Conservation (phyloP, 805 yeast species). For the Ascoidea tarda region DNA sequence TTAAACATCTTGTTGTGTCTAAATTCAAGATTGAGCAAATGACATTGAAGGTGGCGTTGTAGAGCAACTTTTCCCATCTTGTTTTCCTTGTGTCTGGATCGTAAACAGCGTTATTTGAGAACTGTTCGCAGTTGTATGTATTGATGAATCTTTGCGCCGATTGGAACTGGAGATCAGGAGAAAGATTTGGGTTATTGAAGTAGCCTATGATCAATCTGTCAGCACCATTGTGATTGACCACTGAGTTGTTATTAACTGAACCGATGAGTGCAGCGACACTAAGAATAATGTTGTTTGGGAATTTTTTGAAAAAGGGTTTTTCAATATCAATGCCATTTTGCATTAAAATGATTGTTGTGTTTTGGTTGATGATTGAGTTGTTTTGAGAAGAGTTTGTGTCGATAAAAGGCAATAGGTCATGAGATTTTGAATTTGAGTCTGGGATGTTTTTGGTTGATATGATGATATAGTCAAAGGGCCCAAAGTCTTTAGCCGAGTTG, state of each 20-base stretch:
- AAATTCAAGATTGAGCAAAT: conserved; percentile 40
- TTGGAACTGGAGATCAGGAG: conserved; percentile 15
- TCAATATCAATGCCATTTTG: conserved; percentile 63
- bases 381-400: background rate
- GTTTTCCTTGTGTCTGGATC: conserved; percentile 31
- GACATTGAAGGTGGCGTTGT: conserved; percentile 53
- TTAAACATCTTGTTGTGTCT: conserved; percentile 37
- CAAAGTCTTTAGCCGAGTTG: conserved; percentile 28
- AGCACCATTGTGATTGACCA: conserved; percentile 32
- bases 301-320: conserved; percentile 34
- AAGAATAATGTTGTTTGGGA: conserved; percentile 32
- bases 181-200: conserved; percentile 26
- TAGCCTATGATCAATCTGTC: conserved; percentile 40
- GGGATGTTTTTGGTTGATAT: conserved; percentile 60
- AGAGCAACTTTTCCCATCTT: conserved; percentile 52
- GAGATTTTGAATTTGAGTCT: conserved; percentile 27
- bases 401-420: conserved; percentile 5
- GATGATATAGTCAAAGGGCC: conserved; percentile 40
- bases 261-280: conserved; percentile 58
- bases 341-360: conserved; percentile 37
- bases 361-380: conserved; percentile 19
- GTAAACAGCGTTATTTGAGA: conserved; percentile 21
- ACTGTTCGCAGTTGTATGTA: conserved; percentile 25
- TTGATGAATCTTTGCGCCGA: conserved; percentile 18
- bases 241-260: conserved; percentile 37